These are phyloP conservation scores for Clathrus columnatus DNA, from an alignment of 768 basidiomycete genomes.

Conservation along the genomic window DNA sequence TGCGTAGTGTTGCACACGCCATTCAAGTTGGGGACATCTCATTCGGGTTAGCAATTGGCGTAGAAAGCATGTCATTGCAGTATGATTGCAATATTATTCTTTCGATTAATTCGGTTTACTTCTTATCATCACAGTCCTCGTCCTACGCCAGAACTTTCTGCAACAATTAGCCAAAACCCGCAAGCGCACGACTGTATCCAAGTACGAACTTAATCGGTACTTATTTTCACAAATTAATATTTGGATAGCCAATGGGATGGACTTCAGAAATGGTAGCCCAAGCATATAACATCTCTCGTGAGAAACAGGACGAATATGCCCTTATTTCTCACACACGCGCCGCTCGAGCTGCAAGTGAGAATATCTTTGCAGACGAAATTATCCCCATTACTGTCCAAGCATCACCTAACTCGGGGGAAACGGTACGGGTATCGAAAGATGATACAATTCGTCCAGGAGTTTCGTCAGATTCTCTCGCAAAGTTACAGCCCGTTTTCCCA, in stretches of 20 bases:
- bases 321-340: constrained; percentile 82
- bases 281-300: constrained; percentile 64
- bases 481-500: constrained; percentile 82
- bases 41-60: constrained; percentile 77
- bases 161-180: constrained; percentile 45
- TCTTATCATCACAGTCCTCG: constrained; percentile 61
- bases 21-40: constrained; percentile 78
- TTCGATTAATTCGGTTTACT: neutral
- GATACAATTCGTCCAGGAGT: constrained; percentile 86
- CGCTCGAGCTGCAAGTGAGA: constrained; percentile 53
- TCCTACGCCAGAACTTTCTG: constrained; percentile 60
- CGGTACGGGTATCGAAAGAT: constrained; percentile 53
- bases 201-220: constrained; percentile 27
- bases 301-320: constrained; percentile 85
- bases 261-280: constrained; percentile 88
- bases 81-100: constrained; percentile 22
- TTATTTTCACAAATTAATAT: neutral
- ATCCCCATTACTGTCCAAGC: constrained; percentile 76
- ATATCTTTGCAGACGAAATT: constrained; percentile 82
- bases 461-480: constrained; percentile 63
- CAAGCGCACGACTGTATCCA: constrained; percentile 72
- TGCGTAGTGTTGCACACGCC: constrained; percentile 80
- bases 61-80: constrained; percentile 81
- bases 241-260: constrained; percentile 83
- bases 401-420: constrained; percentile 22